Base-by-base conservation (phyloP, 2,329 filamentous ascomycete genomes). In the Fusarium falciforme region DNA sequence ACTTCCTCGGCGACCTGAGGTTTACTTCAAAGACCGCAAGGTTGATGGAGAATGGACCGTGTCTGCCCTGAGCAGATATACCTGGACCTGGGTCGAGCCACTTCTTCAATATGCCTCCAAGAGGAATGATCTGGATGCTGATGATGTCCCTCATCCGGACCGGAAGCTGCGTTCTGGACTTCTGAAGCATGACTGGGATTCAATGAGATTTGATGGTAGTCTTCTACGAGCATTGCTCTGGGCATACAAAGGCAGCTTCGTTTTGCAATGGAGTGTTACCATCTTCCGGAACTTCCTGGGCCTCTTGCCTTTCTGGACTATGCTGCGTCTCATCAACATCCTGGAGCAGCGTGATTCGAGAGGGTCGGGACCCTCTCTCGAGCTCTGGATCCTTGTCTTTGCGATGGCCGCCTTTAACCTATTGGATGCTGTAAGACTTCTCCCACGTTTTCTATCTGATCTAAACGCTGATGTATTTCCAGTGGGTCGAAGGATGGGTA, bases 221-320 rank as follows among this genome's bases (percentile, higher is more conserved):
- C 86, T 95, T 1, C 91, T 92, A 88, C 84, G 89, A 61, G 88
- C 89, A 1, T 77, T 95, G 4, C 74, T 92, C 6, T 80, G 86
- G 47, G 87, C 88, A 1, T 92, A 94, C 79, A 88, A 87, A 69
- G 80, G 80, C 27, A 80, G 84, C 1, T 85, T 95, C 42, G 74
- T 85, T 2, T 64, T 89, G 10, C 93, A 95, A 81, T 91, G 89
- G 84, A 54, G 82, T 2, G 79, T 93, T 9, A 90, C 89, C 14
- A 68, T 90, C 1, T 70, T 86, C 8, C 85, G 87, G 22, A 88
- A 89, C 10, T 75, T 92, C 33, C 76, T 93, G n/a, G 90, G 90
- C 64, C 91, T 95, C 67, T 88, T 89, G 0, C 93, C 93, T 0
- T 93, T 94, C 77, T 89, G 92, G 80, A 88, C 91, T 31, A 89